Conservation (phyloP, 75 land plant genomes). For the Pinus albicaulis region DNA sequence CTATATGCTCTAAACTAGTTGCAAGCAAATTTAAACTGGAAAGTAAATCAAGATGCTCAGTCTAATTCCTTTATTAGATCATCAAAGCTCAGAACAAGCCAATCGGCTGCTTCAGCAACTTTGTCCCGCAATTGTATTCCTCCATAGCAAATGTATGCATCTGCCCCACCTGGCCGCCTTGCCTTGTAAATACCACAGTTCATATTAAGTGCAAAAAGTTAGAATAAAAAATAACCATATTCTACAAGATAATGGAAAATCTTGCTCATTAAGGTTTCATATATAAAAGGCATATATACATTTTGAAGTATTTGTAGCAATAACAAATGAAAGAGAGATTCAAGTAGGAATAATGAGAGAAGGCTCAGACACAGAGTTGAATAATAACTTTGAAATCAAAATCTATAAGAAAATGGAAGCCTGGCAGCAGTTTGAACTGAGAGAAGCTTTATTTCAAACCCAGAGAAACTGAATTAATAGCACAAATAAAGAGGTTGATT, state of each 20-base stretch:
- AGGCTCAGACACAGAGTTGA: neutral
- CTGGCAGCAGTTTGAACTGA: neutral
- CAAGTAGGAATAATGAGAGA: neutral
- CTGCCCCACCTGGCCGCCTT: slow-evolving; percentile 81
- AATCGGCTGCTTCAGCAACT: slow-evolving; percentile 84
- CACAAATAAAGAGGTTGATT: neutral
- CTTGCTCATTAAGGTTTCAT: too few relatives aligned
- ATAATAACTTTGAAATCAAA: neutral
- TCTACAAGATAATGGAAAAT: neutral
- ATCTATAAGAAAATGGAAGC: neutral
- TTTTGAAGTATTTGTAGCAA: neutral
- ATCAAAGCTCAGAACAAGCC: slow-evolving; percentile 72
- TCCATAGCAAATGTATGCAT: slow-evolving; percentile 83
- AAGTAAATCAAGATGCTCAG: slow-evolving; percentile 10
- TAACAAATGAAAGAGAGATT: neutral
- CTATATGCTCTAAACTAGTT: neutral
- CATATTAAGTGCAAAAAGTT: neutral
- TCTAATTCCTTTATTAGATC: slow-evolving; percentile 57
- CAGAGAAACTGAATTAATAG: neutral
- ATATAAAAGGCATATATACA: neutral
- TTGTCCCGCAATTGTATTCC: slow-evolving; percentile 74
- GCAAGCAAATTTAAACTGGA: neutral
- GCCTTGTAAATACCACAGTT: slow-evolving; percentile 40
- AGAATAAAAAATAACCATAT: neutral
- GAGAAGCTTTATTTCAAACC: neutral